Percentiles rank a stretch among this genome's conserved stretches.
Conservation (phyloP, 2,329 filamentous ascomycete genomes). For the Graphilbum ipis-grandicollis region DNA sequence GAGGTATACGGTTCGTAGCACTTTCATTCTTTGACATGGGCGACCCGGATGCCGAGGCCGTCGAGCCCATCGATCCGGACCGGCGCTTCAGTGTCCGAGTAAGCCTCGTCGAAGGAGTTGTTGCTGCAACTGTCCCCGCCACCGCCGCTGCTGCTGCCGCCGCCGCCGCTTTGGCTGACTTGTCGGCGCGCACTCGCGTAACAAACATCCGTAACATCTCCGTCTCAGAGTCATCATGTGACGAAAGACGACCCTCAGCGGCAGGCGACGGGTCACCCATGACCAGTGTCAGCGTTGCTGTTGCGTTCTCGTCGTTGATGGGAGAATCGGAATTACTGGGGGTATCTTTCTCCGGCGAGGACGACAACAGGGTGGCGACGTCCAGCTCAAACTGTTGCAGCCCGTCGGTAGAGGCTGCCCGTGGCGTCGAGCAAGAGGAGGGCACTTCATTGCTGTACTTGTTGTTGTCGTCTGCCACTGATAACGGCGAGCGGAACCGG, state of each 20-base stretch:
- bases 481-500: not conserved
- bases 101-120: not conserved
- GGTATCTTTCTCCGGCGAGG: no score
- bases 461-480: not conserved
- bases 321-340: no score
- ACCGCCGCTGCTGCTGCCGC: slow-evolving; percentile 2
- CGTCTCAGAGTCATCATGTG: slow-evolving; percentile 17
- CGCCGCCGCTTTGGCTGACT: slow-evolving; percentile 15
- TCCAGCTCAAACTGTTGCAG: not conserved
- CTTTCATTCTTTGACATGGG: slow-evolving; percentile 10
- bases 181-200: slow-evolving; percentile 16
- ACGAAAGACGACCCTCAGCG: slow-evolving; percentile 2
- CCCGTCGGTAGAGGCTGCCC: no score
- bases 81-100: slow-evolving; percentile 11
- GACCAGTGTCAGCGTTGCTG: slow-evolving; percentile 9
- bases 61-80: slow-evolving; percentile 12
- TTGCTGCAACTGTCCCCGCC: not conserved
- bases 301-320: slow-evolving; percentile 3
- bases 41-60: slow-evolving; percentile 14
- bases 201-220: slow-evolving; percentile 19
- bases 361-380: no score
- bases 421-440: no score
- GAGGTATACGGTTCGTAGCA: slow-evolving; percentile 12
- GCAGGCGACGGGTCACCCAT: slow-evolving; percentile 4
- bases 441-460: no score